Evolutionary conservation across 805 yeast species (phyloP).

Genomic region (Hanseniaspora guilliermondii): DNA sequence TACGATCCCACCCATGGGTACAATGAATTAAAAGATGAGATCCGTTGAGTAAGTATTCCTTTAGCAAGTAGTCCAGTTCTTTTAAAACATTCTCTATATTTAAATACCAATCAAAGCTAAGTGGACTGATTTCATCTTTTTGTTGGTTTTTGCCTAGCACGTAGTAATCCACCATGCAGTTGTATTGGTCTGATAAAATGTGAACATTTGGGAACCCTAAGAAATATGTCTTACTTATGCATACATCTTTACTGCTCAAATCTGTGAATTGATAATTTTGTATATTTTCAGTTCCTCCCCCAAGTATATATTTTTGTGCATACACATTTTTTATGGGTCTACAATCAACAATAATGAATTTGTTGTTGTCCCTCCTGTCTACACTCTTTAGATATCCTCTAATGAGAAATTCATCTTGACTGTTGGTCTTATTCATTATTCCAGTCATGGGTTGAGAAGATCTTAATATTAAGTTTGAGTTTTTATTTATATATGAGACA

Average conservation of each 20-base stretch:
- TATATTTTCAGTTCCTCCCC: slow-evolving; percentile 94
- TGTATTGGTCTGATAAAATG: slow-evolving; percentile 78
- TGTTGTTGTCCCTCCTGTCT: slow-evolving; percentile 28
- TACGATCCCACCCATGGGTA: slow-evolving; percentile 98
- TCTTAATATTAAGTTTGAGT: slow-evolving; percentile 66
- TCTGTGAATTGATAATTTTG: slow-evolving; percentile 58
- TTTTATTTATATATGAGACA: slow-evolving; percentile 58
- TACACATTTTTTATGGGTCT: slow-evolving; percentile 88
- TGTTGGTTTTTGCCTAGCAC: slow-evolving; percentile 57
- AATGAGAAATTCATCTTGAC: slow-evolving; percentile 81
- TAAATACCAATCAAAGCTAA: slow-evolving; percentile 60
- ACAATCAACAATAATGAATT: slow-evolving; percentile 74
- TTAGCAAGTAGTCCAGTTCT: slow-evolving; percentile 64
- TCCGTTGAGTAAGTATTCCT: slow-evolving; percentile 69
- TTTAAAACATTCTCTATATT: slow-evolving; percentile 55
- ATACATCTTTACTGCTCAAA: slow-evolving; percentile 19
- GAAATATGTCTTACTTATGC: slow-evolving; percentile 47
- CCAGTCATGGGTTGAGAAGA: slow-evolving; percentile 93
- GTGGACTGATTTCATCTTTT: slow-evolving; percentile 32
- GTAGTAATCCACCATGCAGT: slow-evolving; percentile 42
- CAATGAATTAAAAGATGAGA: slow-evolving; percentile 84
- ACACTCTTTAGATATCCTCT: slow-evolving; percentile 51
- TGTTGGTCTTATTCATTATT: slow-evolving; percentile 68
- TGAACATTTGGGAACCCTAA: slow-evolving; percentile 92
- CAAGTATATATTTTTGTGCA: slow-evolving; percentile 82